These are phyloP conservation scores for Collybia sordida DNA, from an alignment of 768 basidiomycete genomes.

Conservation along the genomic window DNA sequence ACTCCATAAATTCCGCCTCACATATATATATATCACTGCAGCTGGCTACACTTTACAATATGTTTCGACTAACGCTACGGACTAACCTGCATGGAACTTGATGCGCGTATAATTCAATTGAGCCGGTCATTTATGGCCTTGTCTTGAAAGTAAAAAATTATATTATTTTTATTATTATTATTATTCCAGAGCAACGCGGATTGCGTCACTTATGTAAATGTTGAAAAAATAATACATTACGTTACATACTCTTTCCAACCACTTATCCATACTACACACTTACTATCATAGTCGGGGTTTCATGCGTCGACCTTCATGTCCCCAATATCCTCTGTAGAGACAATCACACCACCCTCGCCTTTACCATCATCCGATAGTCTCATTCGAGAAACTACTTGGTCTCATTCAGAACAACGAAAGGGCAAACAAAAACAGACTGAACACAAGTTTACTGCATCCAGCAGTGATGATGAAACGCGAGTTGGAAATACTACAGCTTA, in stretches of 20 bases:
- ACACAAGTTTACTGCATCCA: slow-evolving; percentile 22
- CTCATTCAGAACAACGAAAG: slow-evolving; percentile 17
- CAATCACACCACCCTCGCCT: slow-evolving; percentile 12
- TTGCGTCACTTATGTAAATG: slow-evolving; percentile 2
- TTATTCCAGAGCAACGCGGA: too few relatives aligned
- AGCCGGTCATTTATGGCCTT: background rate
- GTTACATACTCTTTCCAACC: background rate
- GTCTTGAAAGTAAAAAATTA: background rate
- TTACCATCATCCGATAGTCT: slow-evolving; percentile 42
- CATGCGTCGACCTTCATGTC: slow-evolving; percentile 12
- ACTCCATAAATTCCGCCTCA: too few relatives aligned
- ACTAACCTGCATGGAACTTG: background rate
- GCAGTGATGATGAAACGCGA: slow-evolving; percentile 25
- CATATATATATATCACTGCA: background rate
- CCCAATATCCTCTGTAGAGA: slow-evolving; percentile 19
- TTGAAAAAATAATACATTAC: background rate
- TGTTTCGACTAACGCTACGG: slow-evolving; percentile 13
- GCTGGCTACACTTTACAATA: slow-evolving; percentile 2
- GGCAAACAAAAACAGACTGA: slow-evolving; percentile 21
- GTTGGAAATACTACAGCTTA: slow-evolving; percentile 35
- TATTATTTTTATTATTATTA: too few relatives aligned
- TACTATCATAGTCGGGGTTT: too few relatives aligned
- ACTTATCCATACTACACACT: background rate
- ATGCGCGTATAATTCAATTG: too few relatives aligned
- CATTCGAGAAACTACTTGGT: slow-evolving; percentile 26